Percentiles rank a stretch among this genome's conserved stretches.
phyloP scores from a whole-genome alignment of 2,329 filamentous ascomycete species.

The Alternaria dauci region DNA sequence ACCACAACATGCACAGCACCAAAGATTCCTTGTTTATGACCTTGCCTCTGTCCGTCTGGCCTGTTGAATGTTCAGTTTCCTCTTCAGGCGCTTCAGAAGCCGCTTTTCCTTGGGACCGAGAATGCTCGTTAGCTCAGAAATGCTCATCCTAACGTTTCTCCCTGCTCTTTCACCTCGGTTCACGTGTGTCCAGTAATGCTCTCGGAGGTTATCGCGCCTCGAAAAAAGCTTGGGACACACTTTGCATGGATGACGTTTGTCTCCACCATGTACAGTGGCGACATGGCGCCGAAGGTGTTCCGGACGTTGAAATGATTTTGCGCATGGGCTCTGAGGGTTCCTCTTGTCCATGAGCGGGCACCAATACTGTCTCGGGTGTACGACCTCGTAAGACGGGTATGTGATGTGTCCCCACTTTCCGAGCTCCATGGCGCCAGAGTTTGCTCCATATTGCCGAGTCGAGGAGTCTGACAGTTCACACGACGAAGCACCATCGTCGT shows the following conservation, averaged over 20 bases:
- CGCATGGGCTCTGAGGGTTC: constrained; percentile 8
- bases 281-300: constrained; percentile 35
- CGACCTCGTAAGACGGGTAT: constrained; percentile 1
- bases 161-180: constrained; percentile 25
- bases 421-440: constrained; percentile 15
- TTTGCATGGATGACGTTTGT: constrained; percentile 16
- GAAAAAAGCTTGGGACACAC: constrained; percentile 27
- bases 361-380: constrained; percentile 16
- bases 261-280: constrained; percentile 24
- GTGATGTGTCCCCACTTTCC: constrained; percentile 20
- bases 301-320: constrained; percentile 22
- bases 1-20: too few species aligned
- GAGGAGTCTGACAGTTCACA: not conserved
- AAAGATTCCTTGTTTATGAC: not conserved
- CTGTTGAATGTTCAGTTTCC: constrained; percentile 1
- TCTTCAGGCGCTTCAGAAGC: constrained; percentile 23
- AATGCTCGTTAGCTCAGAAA: constrained; percentile 25
- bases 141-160: constrained; percentile 28
- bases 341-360: constrained; percentile 8
- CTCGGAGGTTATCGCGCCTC: constrained; percentile 34
- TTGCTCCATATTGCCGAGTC: not conserved
- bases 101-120: constrained; percentile 29
- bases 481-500: not conserved
- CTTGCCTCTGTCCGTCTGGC: not conserved
- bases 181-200: constrained; percentile 42